Base-by-base conservation (phyloP, 371 early-diverging fungal species). In the Mortierella sp. region DNA sequence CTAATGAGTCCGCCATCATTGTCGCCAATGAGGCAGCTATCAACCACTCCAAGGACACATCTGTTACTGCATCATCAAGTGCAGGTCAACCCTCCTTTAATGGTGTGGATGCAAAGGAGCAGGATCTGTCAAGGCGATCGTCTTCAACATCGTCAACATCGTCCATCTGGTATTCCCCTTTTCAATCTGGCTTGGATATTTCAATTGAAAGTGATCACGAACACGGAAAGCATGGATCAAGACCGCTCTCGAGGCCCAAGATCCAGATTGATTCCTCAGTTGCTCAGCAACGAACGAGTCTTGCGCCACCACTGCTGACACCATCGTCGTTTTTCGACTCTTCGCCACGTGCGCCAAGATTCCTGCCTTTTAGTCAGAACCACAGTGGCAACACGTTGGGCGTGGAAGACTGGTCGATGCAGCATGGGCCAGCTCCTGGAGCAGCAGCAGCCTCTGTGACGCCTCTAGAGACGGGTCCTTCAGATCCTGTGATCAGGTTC, bases 131-230 rank as follows among this genome's bases (percentile, higher is more conserved):
- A 54, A 58, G 72, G 3, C 54, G 57, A 21, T 64, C 34, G n/a
- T n/a, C n/a, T n/a, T n/a, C n/a, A n/a, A n/a, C n/a, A n/a, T n/a
- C n/a, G n/a, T n/a, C n/a, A n/a, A n/a, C n/a, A 34, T 34, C 72
- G 1, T 65, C 67, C 3, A 61, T 66, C n/a, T 74, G 74, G 74
- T 74, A 74, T 47, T 74, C 74, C 6, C 74, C 74, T 13, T 74
- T 74, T 54, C 74, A 74, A 34, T 74, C 74, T 6, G 74, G 74
- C 2, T 47, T 74, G 12, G 74, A 74, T 44, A 74, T 74, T n/a
- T 51, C 68, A 13, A 74, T 74, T 37, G 74, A 74, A 40, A 62
- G 74, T 29, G 74, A 74, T 17, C 57, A 49, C 14, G 67, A 67
- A 39, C 58, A 62, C n/a, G 55, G 60, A 43, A 60, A 59, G 17